Conservation (phyloP, 495 filamentous ascomycete species). For the Evansstolkia leycettana region DNA sequence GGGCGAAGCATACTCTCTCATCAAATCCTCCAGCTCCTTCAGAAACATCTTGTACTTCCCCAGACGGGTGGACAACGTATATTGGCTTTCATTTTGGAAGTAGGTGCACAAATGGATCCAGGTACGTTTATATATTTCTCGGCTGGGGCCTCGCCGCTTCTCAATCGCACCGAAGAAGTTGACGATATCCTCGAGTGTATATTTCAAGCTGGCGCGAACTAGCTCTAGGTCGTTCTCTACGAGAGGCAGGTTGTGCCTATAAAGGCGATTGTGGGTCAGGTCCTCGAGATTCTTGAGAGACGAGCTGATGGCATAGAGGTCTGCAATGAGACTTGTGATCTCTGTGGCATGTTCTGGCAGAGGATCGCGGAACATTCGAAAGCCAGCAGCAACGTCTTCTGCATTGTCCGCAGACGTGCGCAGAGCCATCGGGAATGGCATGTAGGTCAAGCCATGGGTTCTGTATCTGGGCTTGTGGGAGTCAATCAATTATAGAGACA, state of each 20-base stretch:
- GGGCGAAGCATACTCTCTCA: conserved; percentile 36
- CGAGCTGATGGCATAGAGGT: conserved; percentile 42
- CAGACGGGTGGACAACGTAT: conserved; percentile 36
- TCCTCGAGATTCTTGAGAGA: conserved; percentile 34
- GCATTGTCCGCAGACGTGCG: conserved; percentile 35
- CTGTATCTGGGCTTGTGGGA: conserved; percentile 3
- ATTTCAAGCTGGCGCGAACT: conserved; percentile 33
- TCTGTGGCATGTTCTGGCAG: conserved; percentile 41
- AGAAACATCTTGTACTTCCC: conserved; percentile 42
- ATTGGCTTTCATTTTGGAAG: conserved; percentile 39
- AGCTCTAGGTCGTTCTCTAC: conserved; percentile 34
- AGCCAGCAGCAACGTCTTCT: conserved; percentile 40
- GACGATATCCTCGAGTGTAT: conserved; percentile 41
- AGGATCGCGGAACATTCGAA: conserved; percentile 36
- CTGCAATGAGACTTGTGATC: conserved; percentile 40
- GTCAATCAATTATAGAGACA: too few relatives aligned
- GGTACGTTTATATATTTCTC: conserved; percentile 29
- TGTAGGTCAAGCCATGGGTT: conserved; percentile 18
- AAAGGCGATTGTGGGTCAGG: conserved; percentile 18
- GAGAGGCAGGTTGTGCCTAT: conserved; percentile 18
- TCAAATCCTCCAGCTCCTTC: conserved; percentile 30
- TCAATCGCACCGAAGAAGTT: conserved; percentile 38
- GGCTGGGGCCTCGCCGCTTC: conserved; percentile 16
- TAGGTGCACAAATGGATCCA: conserved; percentile 40
- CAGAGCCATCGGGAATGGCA: conserved; percentile 27